Evolutionary conservation across 345 rosid species (phyloP), one percentile per base, ranked within the genome.

Genomic region (Excoecaria cochinchinensis): DNA sequence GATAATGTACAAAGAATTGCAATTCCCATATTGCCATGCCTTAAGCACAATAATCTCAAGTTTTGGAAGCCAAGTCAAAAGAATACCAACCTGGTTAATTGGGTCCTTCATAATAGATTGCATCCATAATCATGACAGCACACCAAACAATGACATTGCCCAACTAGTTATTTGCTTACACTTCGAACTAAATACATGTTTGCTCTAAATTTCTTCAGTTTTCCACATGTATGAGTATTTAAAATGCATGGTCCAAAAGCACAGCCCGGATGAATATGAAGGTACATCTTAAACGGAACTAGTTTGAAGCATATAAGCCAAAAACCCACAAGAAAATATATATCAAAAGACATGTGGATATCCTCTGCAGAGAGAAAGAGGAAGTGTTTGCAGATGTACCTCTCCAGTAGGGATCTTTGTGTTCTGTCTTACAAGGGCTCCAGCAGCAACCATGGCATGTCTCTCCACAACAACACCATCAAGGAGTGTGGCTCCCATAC

Each of bases 401-500:
- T 95, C 97, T 63, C 97, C 91, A 44, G 91, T 66, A 68, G 97
- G 92, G 76, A 95, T 88, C 84, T 80, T 90, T 46, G 95, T 88
- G 83, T 90, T 91, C 88, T 95, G 97, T 74, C 95, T 82, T 50
- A 91, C 97, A 82, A 95, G 97, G 51, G 99, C 89, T 82, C 99
- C 99, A 76, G 97, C 99, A 76, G 97, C 97, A 85, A 95, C 95
- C 92, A 95, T 90, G 39, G 84, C 90, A 85, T 91, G 87, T 82
- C 87, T 91, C 83, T 92, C 94, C 77, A 95, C 95, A 63, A 88
- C 87, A 61, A 85, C 99, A 36, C 95, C 97, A 57, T 95, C 97
- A 78, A 95, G 95, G 68, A 95, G 85, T 47, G 94, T 90, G n/a
- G 97, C 97, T 60, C 97, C 97, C 93, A 89, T 90, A 31, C 99